Evolutionary conservation across 2,329 filamentous ascomycete species (phyloP).

Genomic region (Apiospora phragmitis): DNA sequence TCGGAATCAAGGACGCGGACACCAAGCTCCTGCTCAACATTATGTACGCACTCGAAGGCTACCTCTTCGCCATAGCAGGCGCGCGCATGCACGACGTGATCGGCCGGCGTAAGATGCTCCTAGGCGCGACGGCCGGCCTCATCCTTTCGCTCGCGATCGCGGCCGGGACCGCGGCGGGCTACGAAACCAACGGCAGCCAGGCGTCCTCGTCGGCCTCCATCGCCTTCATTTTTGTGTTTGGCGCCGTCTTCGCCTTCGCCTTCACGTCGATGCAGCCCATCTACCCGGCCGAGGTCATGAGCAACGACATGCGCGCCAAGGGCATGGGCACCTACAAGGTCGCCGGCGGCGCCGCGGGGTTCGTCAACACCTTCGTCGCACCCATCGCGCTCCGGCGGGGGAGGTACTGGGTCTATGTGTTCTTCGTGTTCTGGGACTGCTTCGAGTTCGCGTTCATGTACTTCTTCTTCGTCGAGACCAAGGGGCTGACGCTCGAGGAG

Average conservation of each 20-base stretch:
- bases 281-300: constrained; percentile 39
- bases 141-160: constrained; percentile 37
- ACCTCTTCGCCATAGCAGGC: constrained; percentile 36
- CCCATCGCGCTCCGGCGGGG: constrained; percentile 28
- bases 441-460: constrained; percentile 57
- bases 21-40: constrained; percentile 41
- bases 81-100: constrained; percentile 41
- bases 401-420: constrained; percentile 44
- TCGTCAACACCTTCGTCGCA: constrained; percentile 35
- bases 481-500: constrained; percentile 65
- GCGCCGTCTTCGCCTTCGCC: constrained; percentile 36
- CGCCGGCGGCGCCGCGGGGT: constrained; percentile 37
- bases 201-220: constrained; percentile 36
- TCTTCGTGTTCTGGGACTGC: constrained; percentile 59
- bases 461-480: constrained; percentile 60
- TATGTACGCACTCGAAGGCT: constrained; percentile 39
- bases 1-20: constrained; percentile 39
- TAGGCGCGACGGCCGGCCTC: constrained; percentile 38
- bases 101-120: constrained; percentile 40
- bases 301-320: constrained; percentile 39
- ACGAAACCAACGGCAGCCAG: constrained; percentile 35
- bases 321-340: constrained; percentile 37
- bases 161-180: constrained; percentile 36
- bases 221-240: constrained; percentile 40
- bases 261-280: constrained; percentile 39